Evolutionary conservation across 306 rosid species (phyloP).

Genomic region (Fragaria vesca): DNA sequence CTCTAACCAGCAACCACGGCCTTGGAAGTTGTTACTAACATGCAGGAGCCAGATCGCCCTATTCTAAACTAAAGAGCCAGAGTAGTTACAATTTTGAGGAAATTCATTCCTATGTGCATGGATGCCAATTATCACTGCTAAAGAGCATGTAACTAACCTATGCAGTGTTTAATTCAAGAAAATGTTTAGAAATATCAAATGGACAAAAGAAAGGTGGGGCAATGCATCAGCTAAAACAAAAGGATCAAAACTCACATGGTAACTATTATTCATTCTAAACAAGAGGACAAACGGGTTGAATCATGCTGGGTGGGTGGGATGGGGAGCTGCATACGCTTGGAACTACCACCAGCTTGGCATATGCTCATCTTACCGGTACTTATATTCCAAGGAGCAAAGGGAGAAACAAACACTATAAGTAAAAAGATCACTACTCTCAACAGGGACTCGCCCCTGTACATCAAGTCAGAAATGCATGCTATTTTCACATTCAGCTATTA

Average conservation of each 20-base stretch:
- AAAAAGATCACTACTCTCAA: neutral
- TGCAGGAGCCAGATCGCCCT: conserved; percentile 5
- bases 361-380: neutral
- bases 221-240: neutral
- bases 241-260: neutral
- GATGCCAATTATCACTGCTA: neutral
- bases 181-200: neutral
- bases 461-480: neutral
- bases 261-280: neutral
- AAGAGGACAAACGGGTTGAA: neutral
- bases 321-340: neutral
- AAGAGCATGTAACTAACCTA: neutral
- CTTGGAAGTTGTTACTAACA: neutral
- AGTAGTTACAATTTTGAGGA: neutral
- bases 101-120: neutral
- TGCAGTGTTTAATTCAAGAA: neutral
- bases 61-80: neutral
- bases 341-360: neutral
- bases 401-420: neutral
- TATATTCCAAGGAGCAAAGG: neutral
- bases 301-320: neutral
- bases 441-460: neutral
- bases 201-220: neutral
- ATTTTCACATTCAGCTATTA: neutral
- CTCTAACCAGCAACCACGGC: neutral